phyloP scores from a whole-genome alignment of 805 yeast species.

The Scheffersomyces stipitis region DNA sequence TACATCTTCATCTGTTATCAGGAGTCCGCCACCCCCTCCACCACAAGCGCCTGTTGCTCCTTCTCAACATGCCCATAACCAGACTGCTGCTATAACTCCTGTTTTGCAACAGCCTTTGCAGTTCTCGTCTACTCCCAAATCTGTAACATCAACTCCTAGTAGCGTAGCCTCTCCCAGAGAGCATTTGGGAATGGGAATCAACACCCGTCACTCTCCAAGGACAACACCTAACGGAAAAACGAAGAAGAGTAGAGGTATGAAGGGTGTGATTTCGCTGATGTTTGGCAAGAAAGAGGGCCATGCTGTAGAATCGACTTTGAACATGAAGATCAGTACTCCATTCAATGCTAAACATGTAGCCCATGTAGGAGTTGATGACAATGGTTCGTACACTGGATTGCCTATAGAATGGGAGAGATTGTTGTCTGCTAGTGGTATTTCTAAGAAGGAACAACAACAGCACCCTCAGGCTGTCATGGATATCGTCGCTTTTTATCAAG shows the following conservation, averaged over 20 bases:
- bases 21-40: background rate
- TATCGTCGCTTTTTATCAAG: slow-evolving; percentile 82
- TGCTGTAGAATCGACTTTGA: slow-evolving; percentile 22
- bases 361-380: slow-evolving; percentile 87
- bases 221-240: slow-evolving; percentile 9
- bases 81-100: slow-evolving; percentile 32
- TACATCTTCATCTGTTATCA: too few relatives aligned
- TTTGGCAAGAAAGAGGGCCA: slow-evolving; percentile 35
- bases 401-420: slow-evolving; percentile 92
- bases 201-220: slow-evolving; percentile 7
- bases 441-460: slow-evolving; percentile 82
- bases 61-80: slow-evolving; percentile 15
- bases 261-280: slow-evolving; percentile 58
- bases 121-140: slow-evolving; percentile 9
- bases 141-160: slow-evolving; percentile 11
- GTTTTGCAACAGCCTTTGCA: slow-evolving; percentile 18
- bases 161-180: slow-evolving; percentile 22
- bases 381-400: slow-evolving; percentile 87
- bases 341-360: slow-evolving; percentile 87
- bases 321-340: slow-evolving; percentile 80
- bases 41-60: slow-evolving; percentile 1
- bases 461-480: slow-evolving; percentile 95
- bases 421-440: slow-evolving; percentile 81
- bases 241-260: slow-evolving; percentile 51
- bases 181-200: slow-evolving; percentile 18